Conservation (phyloP, 352 stramenopile genomes). For the Chrysophaeum taylorii region DNA sequence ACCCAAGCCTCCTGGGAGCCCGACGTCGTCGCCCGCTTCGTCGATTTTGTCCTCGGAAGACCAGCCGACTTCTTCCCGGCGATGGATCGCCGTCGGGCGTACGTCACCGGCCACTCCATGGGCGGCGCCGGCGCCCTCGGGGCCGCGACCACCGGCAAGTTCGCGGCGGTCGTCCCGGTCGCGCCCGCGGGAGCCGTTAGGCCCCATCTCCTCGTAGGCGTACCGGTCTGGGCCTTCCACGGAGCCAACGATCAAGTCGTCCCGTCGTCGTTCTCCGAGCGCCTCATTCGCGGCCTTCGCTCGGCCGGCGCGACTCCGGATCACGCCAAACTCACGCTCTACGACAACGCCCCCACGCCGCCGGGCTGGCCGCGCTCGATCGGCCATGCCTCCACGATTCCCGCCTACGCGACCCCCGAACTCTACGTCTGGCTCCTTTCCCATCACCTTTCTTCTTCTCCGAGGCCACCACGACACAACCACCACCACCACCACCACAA, state of each 20-base stretch:
- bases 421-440: neutral
- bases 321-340: neutral
- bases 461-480: too few relatives aligned
- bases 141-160: neutral
- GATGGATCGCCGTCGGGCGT: neutral
- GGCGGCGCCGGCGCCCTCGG: slow-evolving; percentile 1
- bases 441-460: neutral
- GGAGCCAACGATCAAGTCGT: slow-evolving; percentile 4
- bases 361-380: neutral
- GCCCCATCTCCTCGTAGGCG: neutral
- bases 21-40: neutral
- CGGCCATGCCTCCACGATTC: slow-evolving; percentile 7
- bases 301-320: neutral
- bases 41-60: neutral
- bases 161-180: neutral
- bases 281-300: neutral
- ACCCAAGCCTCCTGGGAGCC: neutral
- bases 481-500: too few relatives aligned
- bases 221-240: slow-evolving; percentile 12
- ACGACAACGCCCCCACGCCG: slow-evolving; percentile 8
- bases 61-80: neutral
- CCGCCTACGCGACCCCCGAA: neutral
- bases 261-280: neutral
- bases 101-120: slow-evolving; percentile 12
- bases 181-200: neutral